Conservation (phyloP, 768 basidiomycete species). For the Panus rudis region DNA sequence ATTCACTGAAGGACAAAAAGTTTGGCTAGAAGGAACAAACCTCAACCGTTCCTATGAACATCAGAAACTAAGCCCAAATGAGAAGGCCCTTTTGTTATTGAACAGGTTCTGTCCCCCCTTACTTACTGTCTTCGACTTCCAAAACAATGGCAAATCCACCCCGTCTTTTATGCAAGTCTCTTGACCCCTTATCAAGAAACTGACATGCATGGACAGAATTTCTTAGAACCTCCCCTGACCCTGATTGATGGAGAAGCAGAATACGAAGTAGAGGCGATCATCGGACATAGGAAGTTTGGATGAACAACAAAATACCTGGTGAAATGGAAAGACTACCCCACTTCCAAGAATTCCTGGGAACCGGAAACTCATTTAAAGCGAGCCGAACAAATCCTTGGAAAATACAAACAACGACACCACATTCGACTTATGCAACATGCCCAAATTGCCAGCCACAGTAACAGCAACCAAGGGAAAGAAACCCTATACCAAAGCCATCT, state of each 20-base stretch:
- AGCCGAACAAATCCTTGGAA: not conserved
- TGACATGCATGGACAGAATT: slow-evolving; percentile 2
- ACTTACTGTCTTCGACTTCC: slow-evolving; percentile 8
- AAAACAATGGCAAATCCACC: slow-evolving; percentile 7
- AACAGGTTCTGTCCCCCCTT: slow-evolving; percentile 1
- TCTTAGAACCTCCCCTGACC: not conserved
- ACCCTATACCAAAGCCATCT: slow-evolving; percentile 50
- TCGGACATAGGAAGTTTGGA: not conserved
- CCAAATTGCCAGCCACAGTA: slow-evolving; percentile 42
- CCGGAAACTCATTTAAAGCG: not conserved
- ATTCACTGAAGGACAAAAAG: slow-evolving; percentile 3
- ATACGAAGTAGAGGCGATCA: slow-evolving; percentile 5
- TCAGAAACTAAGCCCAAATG: slow-evolving; percentile 6
- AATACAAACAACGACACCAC: slow-evolving; percentile 4
- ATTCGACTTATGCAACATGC: too few species aligned
- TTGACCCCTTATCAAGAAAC: slow-evolving; percentile 8
- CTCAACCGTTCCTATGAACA: slow-evolving; percentile 1
- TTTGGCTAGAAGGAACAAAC: slow-evolving; percentile 9
- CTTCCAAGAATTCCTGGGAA: slow-evolving; percentile 4
- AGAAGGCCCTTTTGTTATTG: slow-evolving; percentile 9
- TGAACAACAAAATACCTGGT: slow-evolving; percentile 1
- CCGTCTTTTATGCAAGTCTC: slow-evolving; percentile 6
- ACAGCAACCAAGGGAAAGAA: slow-evolving; percentile 55
- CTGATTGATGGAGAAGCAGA: slow-evolving; percentile 8
- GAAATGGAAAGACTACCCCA: not conserved